These are phyloP conservation scores for Trichoderma atrobrunneum DNA, from an alignment of 2,329 filamentous ascomycete species.

Conservation along the genomic window DNA sequence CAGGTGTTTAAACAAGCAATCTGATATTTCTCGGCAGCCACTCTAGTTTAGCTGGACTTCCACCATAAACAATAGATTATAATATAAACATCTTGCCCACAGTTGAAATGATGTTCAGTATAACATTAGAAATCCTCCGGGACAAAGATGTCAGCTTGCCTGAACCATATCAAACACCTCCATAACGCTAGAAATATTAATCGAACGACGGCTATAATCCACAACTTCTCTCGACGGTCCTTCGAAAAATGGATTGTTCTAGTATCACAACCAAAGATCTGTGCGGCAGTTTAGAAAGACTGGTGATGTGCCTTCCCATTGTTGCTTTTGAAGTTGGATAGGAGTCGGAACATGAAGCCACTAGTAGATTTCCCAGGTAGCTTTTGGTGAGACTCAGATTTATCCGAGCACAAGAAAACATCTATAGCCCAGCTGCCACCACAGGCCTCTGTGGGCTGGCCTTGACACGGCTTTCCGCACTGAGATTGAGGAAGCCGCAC, in stretches of 20 bases:
- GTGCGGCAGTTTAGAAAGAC: not conserved
- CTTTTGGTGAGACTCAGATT: not conserved
- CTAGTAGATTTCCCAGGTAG: not conserved
- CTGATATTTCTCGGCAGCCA: not conserved
- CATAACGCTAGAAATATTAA: not conserved
- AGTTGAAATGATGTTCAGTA: not conserved
- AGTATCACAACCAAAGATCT: not conserved
- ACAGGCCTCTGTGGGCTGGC: slow-evolving; percentile 11
- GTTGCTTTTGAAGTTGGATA: not conserved
- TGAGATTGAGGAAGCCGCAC: slow-evolving; percentile 26
- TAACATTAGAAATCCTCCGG: not conserved
- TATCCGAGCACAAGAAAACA: slow-evolving; percentile 21
- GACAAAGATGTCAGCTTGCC: not conserved
- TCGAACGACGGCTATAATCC: not conserved
- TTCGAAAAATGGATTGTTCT: not conserved
- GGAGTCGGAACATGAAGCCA: slow-evolving; percentile 1
- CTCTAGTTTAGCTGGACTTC: not conserved
- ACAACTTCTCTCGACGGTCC: not conserved
- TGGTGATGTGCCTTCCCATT: not conserved
- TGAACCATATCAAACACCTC: not conserved
- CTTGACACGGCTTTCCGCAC: slow-evolving; percentile 27
- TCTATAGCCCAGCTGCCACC: slow-evolving; percentile 30
- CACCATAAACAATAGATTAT: not conserved
- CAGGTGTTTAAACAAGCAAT: not conserved
- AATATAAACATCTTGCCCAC: not conserved